Base-by-base conservation (phyloP, 257 asterid genomes). In the Datura wrightii region DNA sequence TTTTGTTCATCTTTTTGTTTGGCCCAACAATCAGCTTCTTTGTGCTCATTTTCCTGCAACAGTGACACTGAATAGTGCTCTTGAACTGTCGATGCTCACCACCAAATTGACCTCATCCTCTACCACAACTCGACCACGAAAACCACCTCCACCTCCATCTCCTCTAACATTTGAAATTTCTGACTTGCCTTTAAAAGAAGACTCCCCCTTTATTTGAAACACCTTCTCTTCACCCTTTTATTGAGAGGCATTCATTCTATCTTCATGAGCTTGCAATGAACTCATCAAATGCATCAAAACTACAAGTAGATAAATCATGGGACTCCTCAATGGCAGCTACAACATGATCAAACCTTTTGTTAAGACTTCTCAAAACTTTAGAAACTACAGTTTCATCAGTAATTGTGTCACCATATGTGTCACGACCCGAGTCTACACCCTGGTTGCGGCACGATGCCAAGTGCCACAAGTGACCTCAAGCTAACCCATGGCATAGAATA, bases 21-120 rank as follows among this genome's bases (percentile, higher is more conserved):
- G 1, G 31, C 31, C 31, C 31, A 24, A 24, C 31, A 24, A 24
- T 24, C 39, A 2, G 16, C 39, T 6, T 18, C 84, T 52, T 83
- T 31, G 37, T 83, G 84, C 84, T 79, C 1, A 8, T 16, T 8
- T 8, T 82, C 14, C 65, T 83, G 58, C 85, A 82, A 48, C 59
- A 37, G 0, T 13, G 5, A 34, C 83, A 86, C 18, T 50, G 44
- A 1, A 5, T 18, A 50, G 8, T 31, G 54, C 0, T 76, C 52
- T 42, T 58, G 10, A 15, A 79, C 14, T 42, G 16, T 2, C 7
- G 5, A 6, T 42, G 31, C 31, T 24, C 31, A 24, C 31, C 31
- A 24, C 31, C 31, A 24, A 24, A 24, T 24, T 24, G 31, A 44
- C 39, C 53, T 82, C 56, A 34, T 11, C 54, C 65, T 79, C 34